A percentile compares a stretch with the other conserved stretches of the same genome.
phyloP scores from a whole-genome alignment of 805 yeast genomes.

The Blastobotrys muscicola region DNA sequence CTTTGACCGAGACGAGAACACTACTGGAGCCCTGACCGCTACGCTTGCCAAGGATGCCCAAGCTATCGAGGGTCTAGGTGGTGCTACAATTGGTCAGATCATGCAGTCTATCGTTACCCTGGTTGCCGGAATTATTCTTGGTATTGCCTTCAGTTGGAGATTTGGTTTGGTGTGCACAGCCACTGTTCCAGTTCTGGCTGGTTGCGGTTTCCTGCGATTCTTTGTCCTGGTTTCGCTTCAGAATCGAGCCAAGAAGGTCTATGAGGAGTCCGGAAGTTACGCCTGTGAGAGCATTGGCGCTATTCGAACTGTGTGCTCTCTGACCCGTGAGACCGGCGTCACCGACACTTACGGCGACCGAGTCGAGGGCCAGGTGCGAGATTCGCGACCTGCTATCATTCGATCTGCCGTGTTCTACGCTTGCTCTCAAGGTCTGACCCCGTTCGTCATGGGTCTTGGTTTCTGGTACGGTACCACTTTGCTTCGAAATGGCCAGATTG shows the following conservation, averaged over 20 bases:
- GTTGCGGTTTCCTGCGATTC: conserved; percentile 31
- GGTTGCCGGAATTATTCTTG: conserved; percentile 31
- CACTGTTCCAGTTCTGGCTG: conserved; percentile 30
- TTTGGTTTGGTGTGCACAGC: conserved; percentile 32
- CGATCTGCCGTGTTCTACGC: conserved; percentile 30
- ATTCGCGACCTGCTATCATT: conserved; percentile 20
- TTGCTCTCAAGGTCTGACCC: conserved; percentile 31
- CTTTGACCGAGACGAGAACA: conserved; percentile 28
- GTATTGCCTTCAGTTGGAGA: conserved; percentile 32
- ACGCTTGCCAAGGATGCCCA: conserved; percentile 33
- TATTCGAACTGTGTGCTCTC: conserved; percentile 32
- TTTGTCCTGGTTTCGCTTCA: conserved; percentile 25
- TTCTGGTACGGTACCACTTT: conserved; percentile 36
- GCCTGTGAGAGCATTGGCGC: conserved; percentile 32
- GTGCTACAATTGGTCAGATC: conserved; percentile 33
- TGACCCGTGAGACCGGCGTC: conserved; percentile 33
- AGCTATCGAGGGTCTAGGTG: conserved; percentile 32
- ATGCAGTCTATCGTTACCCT: conserved; percentile 29
- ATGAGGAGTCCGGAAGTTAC: conserved; percentile 31
- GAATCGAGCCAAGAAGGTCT: conserved; percentile 29
- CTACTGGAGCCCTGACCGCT: conserved; percentile 31
- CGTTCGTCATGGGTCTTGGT: conserved; percentile 32
- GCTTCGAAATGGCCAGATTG: conserved; percentile 22
- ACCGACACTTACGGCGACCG: conserved; percentile 20
- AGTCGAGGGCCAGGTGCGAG: conserved; percentile 22